Evolutionary conservation across 495 filamentous ascomycete species (phyloP).

Genomic region (Haplographium delicatum): DNA sequence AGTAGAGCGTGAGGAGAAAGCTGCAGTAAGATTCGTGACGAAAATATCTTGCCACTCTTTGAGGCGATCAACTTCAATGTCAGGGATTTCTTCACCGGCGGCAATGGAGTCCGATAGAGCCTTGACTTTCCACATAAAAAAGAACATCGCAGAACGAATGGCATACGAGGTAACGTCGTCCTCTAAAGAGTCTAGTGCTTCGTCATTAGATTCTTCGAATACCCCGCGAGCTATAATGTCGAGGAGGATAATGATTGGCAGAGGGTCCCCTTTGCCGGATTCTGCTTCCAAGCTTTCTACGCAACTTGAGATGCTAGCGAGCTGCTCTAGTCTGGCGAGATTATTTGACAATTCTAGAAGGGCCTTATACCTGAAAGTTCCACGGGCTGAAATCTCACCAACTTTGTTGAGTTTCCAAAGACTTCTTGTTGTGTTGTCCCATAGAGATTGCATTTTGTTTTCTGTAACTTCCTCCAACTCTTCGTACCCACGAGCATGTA

Average conservation of each 20-base stretch:
- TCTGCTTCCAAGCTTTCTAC: conserved; percentile 59
- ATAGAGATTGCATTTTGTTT: conserved; percentile 69
- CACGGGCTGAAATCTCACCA: conserved; percentile 53
- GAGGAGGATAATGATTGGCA: conserved; percentile 63
- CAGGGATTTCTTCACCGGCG: conserved; percentile 37
- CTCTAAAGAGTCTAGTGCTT: conserved; percentile 59
- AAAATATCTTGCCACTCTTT: conserved; percentile 52
- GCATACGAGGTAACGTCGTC: conserved; percentile 69
- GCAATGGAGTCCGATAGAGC: conserved; percentile 36
- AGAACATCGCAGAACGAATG: conserved; percentile 69
- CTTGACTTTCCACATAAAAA: conserved; percentile 91
- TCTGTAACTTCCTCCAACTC: conserved; percentile 82
- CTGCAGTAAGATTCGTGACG: conserved; percentile 53
- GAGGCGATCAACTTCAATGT: conserved; percentile 50
- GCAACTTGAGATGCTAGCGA: conserved; percentile 75
- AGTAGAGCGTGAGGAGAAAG: conserved; percentile 56
- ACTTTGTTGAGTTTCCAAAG: conserved; percentile 62
- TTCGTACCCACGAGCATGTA: conserved; percentile 80
- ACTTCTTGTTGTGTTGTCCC: conserved; percentile 74
- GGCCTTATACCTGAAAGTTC: conserved; percentile 52
- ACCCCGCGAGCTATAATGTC: conserved; percentile 61
- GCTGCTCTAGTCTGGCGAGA: conserved; percentile 76
- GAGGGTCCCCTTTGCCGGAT: conserved; percentile 5
- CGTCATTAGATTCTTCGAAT: conserved; percentile 55
- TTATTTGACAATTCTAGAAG: conserved; percentile 71